Evolutionary conservation across 2,329 filamentous ascomycete species (phyloP).

Genomic region (Alternaria sp.): DNA sequence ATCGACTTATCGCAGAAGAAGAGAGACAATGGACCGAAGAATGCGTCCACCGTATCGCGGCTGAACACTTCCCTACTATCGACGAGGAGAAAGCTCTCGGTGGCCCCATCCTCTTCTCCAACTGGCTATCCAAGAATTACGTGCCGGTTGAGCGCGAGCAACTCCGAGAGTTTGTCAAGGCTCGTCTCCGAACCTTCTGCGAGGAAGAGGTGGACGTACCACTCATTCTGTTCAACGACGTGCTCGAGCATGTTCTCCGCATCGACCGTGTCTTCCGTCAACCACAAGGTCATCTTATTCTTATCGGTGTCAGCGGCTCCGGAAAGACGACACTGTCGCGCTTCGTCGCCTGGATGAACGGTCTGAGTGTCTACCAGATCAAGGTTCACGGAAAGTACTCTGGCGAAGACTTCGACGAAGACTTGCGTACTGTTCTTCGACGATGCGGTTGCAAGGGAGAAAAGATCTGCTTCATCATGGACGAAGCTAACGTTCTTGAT

Average conservation of each 20-base stretch:
- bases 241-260: slow-evolving; percentile 95
- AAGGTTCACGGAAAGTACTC: slow-evolving; percentile 99
- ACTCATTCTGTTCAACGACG: slow-evolving; percentile 98
- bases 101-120: slow-evolving; percentile 96
- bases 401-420: slow-evolving; percentile 97
- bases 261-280: slow-evolving; percentile 99
- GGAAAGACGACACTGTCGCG: slow-evolving; percentile 98
- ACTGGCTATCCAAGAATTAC: slow-evolving; percentile 99
- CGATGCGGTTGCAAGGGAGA: slow-evolving; percentile 97
- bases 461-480: slow-evolving; percentile 99
- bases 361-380: slow-evolving; percentile 98
- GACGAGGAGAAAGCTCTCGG: slow-evolving; percentile 88
- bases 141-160: slow-evolving; percentile 95
- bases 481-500: slow-evolving; percentile 97
- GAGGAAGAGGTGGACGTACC: slow-evolving; percentile 99
- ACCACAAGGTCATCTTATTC: slow-evolving; percentile 95
- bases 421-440: slow-evolving; percentile 90
- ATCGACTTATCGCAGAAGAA: slow-evolving; percentile 92
- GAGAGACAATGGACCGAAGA: slow-evolving; percentile 96
- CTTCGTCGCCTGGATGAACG: slow-evolving; percentile 99
- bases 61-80: slow-evolving; percentile 94
- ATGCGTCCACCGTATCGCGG: slow-evolving; percentile 82
- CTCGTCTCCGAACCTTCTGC: slow-evolving; percentile 95
- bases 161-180: slow-evolving; percentile 96
- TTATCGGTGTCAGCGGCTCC: slow-evolving; percentile 98